phyloP scores from a whole-genome alignment of 805 yeast genomes.

The Metschnikowia amazonensis region DNA sequence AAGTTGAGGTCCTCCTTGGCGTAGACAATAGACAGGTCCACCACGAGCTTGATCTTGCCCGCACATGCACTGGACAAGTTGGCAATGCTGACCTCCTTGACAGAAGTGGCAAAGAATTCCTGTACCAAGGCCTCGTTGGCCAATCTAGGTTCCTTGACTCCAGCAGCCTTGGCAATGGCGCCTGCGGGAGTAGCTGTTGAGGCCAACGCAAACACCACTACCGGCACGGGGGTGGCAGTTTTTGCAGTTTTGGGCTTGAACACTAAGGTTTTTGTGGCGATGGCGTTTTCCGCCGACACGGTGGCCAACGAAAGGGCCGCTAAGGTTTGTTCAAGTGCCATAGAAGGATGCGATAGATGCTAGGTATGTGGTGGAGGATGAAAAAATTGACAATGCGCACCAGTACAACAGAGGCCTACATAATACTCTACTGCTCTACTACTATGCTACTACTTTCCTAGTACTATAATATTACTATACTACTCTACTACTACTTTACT shows the following conservation, averaged over 20 bases:
- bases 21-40: conserved; percentile 49
- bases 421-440: no score
- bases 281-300: conserved; percentile 48
- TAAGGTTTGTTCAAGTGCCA: conserved; percentile 68
- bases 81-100: conserved; percentile 63
- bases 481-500: no score
- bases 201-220: conserved; percentile 72
- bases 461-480: no score
- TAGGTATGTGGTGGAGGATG: background rate
- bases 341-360: conserved; percentile 17
- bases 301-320: conserved; percentile 62
- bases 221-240: conserved; percentile 71
- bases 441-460: no score
- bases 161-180: conserved; percentile 60
- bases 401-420: no score
- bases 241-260: conserved; percentile 92
- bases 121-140: conserved; percentile 78
- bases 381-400: background rate
- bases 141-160: conserved; percentile 79
- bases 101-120: conserved; percentile 53
- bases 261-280: conserved; percentile 68
- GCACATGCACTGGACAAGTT: conserved; percentile 42
- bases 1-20: conserved; percentile 38
- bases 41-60: conserved; percentile 55
- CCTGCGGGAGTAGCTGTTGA: conserved; percentile 67